Base-by-base conservation (phyloP, 768 basidiomycete species). In the Rhodosporidiobolus odoratus region DNA sequence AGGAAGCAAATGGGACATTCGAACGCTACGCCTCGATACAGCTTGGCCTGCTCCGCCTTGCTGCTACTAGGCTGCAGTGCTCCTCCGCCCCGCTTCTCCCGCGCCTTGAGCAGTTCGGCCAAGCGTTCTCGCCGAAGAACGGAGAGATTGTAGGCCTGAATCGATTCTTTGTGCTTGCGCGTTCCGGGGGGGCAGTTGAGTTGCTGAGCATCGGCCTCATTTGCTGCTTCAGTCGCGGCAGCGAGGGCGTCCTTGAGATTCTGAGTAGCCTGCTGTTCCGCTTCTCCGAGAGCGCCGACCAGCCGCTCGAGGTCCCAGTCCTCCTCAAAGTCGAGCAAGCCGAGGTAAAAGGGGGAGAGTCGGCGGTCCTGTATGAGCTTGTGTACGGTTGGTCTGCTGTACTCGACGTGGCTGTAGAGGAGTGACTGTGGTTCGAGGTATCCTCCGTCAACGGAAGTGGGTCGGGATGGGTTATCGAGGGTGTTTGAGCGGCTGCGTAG, bases 1-100 rank as follows among this genome's bases (percentile, higher is more conserved):
- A 98, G 84, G 82, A 98, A 97, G 81, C 94, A 99, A 71, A 99
- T 96, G 32, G 96, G 96, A 83, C 96, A 99, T 79, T 99, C 96
- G 25, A 88, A 83, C 25, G 93, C 91, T 37, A 87, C 87, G 70
- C 86, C 82, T 81, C 40, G 38, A 59, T 76, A 76, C 27, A 65
- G 69, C 71, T 50, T 63, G 25, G 60, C 75, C 58, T 71, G 71
- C 62, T 68, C 71, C 8, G 38, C 5, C 64, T 73, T 71, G 73
- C 32, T 77, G 57, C 32, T 52, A 57, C 45, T n/a, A n/a, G n/a
- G 47, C 45, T 71, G 67, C 16, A 78, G 37, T 1, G 69, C 65
- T 8, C 77, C 75, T 17, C 75, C 77, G 19, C 74, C 77, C 13
- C 73, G 73, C 65, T 79, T 79, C 62, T 73, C 75, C n/a, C 78